Conservation (phyloP, 73 alveolate genomes). For the Paramecium octaurelia region DNA sequence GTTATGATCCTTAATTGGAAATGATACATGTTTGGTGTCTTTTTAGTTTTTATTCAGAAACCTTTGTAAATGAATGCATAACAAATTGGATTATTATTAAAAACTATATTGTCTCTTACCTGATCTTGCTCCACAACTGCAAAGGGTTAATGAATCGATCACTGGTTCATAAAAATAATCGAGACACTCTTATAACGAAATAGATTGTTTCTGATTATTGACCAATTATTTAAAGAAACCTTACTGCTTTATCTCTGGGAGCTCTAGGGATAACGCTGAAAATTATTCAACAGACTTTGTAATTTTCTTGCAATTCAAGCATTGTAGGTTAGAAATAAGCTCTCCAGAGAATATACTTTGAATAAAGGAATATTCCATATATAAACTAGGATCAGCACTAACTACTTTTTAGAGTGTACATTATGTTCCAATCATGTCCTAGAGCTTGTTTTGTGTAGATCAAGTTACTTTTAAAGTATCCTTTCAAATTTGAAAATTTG, state of each 20-base stretch:
- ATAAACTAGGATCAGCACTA: neutral
- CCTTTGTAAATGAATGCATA: slow-evolving; percentile 40
- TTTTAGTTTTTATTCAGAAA: neutral
- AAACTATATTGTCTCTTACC: slow-evolving; percentile 1
- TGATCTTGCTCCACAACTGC: slow-evolving; percentile 10
- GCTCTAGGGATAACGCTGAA: slow-evolving; percentile 23
- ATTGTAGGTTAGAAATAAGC: neutral
- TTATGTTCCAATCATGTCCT: slow-evolving; percentile 46
- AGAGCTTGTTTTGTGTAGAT: neutral
- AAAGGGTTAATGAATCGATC: neutral
- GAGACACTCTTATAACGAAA: slow-evolving; percentile 6
- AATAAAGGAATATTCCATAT: slow-evolving; percentile 45
- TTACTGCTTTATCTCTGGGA: neutral
- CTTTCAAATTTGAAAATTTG: neutral
- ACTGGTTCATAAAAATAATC: slow-evolving; percentile 48
- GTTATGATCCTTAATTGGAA: neutral
- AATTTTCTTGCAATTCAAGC: neutral
- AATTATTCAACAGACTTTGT: neutral
- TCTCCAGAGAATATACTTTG: slow-evolving; percentile 44
- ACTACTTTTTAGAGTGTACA: slow-evolving; percentile 20
- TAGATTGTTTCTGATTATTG: neutral
- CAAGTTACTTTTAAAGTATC: neutral
- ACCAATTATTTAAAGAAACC: neutral
- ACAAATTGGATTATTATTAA: neutral
- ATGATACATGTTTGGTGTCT: neutral